These are phyloP conservation scores for Pseudogymnoascus sp. DNA, from an alignment of 2,329 filamentous ascomycete genomes.

Conservation along the genomic window DNA sequence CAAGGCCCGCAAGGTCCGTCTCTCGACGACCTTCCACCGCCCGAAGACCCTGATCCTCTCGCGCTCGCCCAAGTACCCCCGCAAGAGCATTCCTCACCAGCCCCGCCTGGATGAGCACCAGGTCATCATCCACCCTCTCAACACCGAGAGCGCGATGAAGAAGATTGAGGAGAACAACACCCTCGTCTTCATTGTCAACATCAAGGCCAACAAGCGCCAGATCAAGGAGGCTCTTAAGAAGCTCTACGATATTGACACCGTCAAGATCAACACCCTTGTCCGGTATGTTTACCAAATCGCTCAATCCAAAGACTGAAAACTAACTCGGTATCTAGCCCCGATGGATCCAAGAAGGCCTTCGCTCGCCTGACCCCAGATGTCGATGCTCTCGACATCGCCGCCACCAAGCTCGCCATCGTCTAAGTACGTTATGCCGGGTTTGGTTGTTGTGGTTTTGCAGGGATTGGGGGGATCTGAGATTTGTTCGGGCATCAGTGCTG, in stretches of 20 bases:
- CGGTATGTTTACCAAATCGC: conserved; percentile 56
- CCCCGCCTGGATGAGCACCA: conserved; percentile 95
- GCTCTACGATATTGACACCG: conserved; percentile 94
- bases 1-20: conserved; percentile 89
- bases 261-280: conserved; percentile 99
- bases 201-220: conserved; percentile 99
- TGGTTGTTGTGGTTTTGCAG: conserved; percentile 31
- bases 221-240: conserved; percentile 98
- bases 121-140: conserved; percentile 95
- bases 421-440: conserved; percentile 50
- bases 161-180: conserved; percentile 99
- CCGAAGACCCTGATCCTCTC: conserved; percentile 94
- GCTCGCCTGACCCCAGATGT: conserved; percentile 92
- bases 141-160: conserved; percentile 99
- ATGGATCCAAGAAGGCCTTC: conserved; percentile 98
- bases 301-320: not conserved
- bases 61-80: conserved; percentile 89
- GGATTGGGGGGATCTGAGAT: conserved; percentile 17
- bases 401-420: conserved; percentile 97
- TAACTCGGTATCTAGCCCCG: conserved; percentile 53
- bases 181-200: conserved; percentile 91
- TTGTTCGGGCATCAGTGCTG: conserved; percentile 6
- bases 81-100: conserved; percentile 85
- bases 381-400: conserved; percentile 97
- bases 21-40: conserved; percentile 90